These are phyloP conservation scores for Irpex sp. DNA, from an alignment of 1,284 basidiomycete species.

Conservation along the genomic window DNA sequence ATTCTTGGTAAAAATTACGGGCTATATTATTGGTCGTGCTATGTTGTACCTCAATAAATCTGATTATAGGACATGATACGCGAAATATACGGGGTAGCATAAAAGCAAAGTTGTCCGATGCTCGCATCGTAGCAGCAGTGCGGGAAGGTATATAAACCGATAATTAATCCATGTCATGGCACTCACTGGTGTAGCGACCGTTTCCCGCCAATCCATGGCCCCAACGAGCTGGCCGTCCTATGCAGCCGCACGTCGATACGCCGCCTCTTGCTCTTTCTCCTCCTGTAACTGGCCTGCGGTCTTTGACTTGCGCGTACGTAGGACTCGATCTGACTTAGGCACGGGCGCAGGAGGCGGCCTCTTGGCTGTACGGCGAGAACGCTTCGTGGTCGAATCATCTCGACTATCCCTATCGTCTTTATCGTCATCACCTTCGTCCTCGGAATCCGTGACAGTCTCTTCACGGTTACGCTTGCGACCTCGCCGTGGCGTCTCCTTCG, in stretches of 20 bases:
- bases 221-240: not conserved
- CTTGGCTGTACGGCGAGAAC: conserved; percentile 14
- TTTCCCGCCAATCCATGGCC: no score
- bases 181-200: not conserved
- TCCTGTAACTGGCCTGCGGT: conserved; percentile 39
- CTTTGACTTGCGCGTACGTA: conserved; percentile 53
- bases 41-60: not conserved
- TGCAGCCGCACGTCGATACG: conserved; percentile 39
- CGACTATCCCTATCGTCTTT: conserved; percentile 3
- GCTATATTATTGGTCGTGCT: not conserved
- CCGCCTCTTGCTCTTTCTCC: conserved; percentile 45
- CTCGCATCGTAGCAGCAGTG: not conserved
- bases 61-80: not conserved
- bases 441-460: conserved; percentile 22
- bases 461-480: conserved; percentile 22
- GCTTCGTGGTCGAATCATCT: conserved; percentile 18
- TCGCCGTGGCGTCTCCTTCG: conserved; percentile 11
- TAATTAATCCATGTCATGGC: not conserved
- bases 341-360: conserved; percentile 17
- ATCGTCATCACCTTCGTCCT: conserved; percentile 14
- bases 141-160: not conserved
- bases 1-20: not conserved
- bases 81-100: no score
- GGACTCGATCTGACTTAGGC: conserved; percentile 39
- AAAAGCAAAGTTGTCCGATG: no score